phyloP scores from a whole-genome alignment of 2,329 filamentous ascomycete species.

The Colletotrichum sp. region DNA sequence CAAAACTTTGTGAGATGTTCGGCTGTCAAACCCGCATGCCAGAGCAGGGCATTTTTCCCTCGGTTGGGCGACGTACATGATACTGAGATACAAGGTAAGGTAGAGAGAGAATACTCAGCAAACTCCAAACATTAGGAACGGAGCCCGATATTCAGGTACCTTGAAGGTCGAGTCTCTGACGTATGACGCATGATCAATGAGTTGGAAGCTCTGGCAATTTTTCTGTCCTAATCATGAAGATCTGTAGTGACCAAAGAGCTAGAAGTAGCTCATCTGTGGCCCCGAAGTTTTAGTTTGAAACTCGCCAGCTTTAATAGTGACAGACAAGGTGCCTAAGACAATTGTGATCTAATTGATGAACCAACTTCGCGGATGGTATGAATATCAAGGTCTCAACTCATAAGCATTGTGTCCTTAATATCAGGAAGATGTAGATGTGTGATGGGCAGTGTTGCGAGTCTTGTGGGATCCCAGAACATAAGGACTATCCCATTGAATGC shows the following conservation, averaged over 20 bases:
- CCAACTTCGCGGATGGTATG: too few species aligned
- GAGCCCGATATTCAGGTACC: background rate
- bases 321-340: too few species aligned
- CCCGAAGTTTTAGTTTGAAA: fast-evolving
- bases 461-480: too few species aligned
- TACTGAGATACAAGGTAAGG: too few species aligned
- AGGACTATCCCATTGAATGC: too few species aligned
- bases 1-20: background rate
- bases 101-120: background rate
- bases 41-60: background rate
- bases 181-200: background rate
- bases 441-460: too few species aligned
- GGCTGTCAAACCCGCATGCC: background rate
- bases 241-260: background rate
- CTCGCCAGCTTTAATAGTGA: background rate
- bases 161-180: background rate
- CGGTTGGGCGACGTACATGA: background rate
- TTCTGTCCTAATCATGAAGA: background rate
- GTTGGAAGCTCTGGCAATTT: background rate
- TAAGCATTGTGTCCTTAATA: too few species aligned
- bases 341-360: too few species aligned
- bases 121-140: background rate
- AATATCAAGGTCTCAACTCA: too few species aligned
- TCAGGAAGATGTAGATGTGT: too few species aligned
- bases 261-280: background rate